Percentiles rank a stretch among this genome's conserved stretches.
These are phyloP conservation scores for Cyberlindnera samutprakarnensis DNA, from an alignment of 805 yeast genomes.

Conservation along the genomic window DNA sequence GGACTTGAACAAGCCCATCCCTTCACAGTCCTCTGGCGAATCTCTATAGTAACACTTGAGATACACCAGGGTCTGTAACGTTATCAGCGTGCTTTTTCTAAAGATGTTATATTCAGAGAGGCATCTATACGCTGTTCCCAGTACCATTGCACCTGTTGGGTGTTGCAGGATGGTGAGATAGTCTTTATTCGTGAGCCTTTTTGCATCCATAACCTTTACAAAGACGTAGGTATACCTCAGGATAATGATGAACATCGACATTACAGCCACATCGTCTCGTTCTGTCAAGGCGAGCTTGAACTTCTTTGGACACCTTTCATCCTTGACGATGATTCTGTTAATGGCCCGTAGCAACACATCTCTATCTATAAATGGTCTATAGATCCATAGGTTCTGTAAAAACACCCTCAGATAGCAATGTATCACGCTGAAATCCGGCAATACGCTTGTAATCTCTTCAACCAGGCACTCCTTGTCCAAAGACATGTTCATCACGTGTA, in stretches of 20 bases:
- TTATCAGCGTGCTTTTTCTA: constrained; percentile 27
- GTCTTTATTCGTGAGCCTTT: constrained; percentile 1
- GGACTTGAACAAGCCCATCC: constrained; percentile 30
- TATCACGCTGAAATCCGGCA: too few relatives aligned
- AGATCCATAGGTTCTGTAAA: constrained; percentile 36
- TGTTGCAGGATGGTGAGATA: constrained; percentile 15
- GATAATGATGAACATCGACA: constrained; percentile 33
- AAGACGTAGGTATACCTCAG: constrained; percentile 34
- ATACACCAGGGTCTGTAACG: constrained; percentile 35
- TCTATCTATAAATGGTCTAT: constrained; percentile 39
- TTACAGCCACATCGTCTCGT: constrained; percentile 31
- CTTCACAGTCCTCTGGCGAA: constrained; percentile 42
- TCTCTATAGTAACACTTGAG: constrained; percentile 31
- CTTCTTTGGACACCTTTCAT: constrained; percentile 19
- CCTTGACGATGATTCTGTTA: constrained; percentile 23
- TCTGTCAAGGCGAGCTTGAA: constrained; percentile 24
- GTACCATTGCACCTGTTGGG: constrained; percentile 30
- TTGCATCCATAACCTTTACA: constrained; percentile 13
- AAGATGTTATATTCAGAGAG: constrained; percentile 32
- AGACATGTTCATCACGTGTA: too few relatives aligned
- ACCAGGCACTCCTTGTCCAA: too few relatives aligned
- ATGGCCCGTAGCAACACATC: constrained; percentile 23
- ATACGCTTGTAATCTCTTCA: too few relatives aligned
- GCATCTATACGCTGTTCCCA: constrained; percentile 33
- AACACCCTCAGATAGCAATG: constrained; percentile 34